Conservation (phyloP, 225 moss, liverwort and hornwort species). For the Rhytidiadelphus loreus region DNA sequence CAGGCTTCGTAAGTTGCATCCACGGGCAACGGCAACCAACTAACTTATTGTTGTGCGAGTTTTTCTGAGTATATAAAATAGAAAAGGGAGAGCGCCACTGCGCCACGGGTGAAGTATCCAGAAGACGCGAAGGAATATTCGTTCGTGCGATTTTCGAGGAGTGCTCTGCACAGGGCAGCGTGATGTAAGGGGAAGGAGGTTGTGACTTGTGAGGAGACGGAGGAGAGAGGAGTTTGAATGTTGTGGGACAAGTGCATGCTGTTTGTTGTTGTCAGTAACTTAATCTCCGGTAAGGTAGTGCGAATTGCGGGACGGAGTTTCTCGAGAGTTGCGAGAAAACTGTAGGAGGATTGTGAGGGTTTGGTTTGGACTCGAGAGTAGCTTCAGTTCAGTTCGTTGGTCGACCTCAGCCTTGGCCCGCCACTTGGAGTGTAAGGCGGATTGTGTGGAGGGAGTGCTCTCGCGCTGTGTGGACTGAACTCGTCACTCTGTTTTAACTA, state of each 20-base stretch:
- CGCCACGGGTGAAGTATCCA: slow-evolving; percentile 6
- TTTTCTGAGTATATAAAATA: not conserved
- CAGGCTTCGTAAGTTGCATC: not conserved
- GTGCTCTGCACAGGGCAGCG: not conserved
- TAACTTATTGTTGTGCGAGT: not conserved
- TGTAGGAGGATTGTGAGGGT: not conserved
- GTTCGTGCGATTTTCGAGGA: not conserved
- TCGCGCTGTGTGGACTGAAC: not conserved
- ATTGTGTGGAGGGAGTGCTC: slow-evolving; percentile 3
- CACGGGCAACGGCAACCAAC: not conserved
- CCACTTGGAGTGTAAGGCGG: not conserved
- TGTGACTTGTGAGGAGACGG: no score
- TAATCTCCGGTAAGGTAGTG: not conserved
- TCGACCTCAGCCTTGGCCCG: not conserved
- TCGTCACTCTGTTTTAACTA: not conserved
- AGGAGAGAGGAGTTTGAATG: not conserved
- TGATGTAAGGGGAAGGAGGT: not conserved
- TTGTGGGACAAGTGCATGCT: not conserved
- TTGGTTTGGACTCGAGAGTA: not conserved
- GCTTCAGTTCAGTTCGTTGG: not conserved
- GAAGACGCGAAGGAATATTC: not conserved
- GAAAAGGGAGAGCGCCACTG: not conserved
- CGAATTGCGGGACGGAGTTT: not conserved
- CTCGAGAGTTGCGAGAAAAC: not conserved
- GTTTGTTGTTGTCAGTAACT: not conserved